Evolutionary conservation across 2,329 filamentous ascomycete genomes (phyloP).

Genomic region (Venturia carpophila): DNA sequence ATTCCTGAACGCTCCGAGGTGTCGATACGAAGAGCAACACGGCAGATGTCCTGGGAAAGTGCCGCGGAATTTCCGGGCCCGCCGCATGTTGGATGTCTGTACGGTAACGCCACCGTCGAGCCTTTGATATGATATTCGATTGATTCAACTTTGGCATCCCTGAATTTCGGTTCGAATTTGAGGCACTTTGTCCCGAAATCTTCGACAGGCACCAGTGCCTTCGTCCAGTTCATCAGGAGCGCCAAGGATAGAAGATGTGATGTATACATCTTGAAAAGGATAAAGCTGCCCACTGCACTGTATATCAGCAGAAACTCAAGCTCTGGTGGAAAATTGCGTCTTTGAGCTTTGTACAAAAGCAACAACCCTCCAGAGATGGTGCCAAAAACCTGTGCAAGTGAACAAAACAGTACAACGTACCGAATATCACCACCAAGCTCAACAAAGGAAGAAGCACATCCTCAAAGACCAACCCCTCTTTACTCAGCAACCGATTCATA

Average conservation of each 20-base stretch:
- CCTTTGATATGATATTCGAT: constrained; percentile 3
- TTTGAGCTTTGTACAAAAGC: background rate
- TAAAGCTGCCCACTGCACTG: background rate
- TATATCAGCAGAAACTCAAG: background rate
- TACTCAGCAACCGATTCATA: background rate
- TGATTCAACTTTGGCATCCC: constrained; percentile 9
- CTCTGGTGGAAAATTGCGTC: too few species aligned
- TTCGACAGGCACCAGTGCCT: background rate
- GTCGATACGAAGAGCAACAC: constrained; percentile 34
- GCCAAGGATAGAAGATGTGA: background rate
- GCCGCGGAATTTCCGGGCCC: constrained; percentile 11
- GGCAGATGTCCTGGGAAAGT: constrained; percentile 28
- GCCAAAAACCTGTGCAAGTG: background rate
- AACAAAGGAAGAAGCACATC: background rate
- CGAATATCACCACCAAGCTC: background rate
- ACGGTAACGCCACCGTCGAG: background rate
- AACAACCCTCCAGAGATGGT: too few species aligned
- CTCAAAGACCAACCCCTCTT: background rate
- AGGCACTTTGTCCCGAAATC: constrained; percentile 8
- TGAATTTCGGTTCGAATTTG: constrained; percentile 5
- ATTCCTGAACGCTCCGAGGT: constrained; percentile 36
- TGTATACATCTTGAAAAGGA: background rate
- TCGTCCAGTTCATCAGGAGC: background rate
- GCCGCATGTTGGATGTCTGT: constrained; percentile 16
- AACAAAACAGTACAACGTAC: background rate